These are phyloP conservation scores for Penicillium simplicissimum DNA, from an alignment of 495 filamentous ascomycete species.

Conservation along the genomic window DNA sequence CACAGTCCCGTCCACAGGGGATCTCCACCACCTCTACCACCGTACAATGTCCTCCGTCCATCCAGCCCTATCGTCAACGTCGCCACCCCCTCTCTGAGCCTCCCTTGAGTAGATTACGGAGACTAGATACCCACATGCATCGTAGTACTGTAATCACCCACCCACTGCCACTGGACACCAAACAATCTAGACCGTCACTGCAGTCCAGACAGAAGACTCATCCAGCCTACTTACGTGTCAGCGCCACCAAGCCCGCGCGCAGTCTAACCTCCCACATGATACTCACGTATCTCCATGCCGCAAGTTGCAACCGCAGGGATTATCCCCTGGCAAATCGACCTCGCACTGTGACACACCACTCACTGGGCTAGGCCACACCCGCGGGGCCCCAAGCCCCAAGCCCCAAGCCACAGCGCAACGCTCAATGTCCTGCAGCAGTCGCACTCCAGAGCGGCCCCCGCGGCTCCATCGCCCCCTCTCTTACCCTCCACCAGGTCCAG, in stretches of 20 bases:
- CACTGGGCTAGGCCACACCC: too few relatives aligned
- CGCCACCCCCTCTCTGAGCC: not conserved
- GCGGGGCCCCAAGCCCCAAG: not conserved
- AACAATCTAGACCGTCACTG: not conserved
- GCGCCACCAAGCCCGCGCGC: slow-evolving; percentile 25
- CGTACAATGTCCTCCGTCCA: not conserved
- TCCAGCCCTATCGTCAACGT: not conserved
- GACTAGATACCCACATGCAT: not conserved
- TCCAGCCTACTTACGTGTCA: slow-evolving; percentile 29
- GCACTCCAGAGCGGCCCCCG: not conserved
- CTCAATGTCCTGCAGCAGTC: slow-evolving; percentile 6
- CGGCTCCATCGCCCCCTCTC: not conserved
- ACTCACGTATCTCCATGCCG: not conserved
- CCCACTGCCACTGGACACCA: too few relatives aligned
- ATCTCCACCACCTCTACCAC: not conserved
- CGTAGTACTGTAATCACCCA: not conserved
- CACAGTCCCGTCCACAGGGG: not conserved
- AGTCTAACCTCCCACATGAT: slow-evolving; percentile 20
- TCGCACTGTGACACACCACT: too few relatives aligned
- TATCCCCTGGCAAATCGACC: not conserved
- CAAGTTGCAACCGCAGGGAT: not conserved
- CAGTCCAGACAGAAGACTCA: not conserved
- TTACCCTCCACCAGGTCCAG: slow-evolving; percentile 13
- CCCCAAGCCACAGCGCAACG: not conserved
- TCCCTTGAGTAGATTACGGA: not conserved